A percentile compares a stretch with the other conserved stretches of the same genome.
Conservation (phyloP, 2,329 filamentous ascomycete genomes). For the Trichoderma endophyticum region DNA sequence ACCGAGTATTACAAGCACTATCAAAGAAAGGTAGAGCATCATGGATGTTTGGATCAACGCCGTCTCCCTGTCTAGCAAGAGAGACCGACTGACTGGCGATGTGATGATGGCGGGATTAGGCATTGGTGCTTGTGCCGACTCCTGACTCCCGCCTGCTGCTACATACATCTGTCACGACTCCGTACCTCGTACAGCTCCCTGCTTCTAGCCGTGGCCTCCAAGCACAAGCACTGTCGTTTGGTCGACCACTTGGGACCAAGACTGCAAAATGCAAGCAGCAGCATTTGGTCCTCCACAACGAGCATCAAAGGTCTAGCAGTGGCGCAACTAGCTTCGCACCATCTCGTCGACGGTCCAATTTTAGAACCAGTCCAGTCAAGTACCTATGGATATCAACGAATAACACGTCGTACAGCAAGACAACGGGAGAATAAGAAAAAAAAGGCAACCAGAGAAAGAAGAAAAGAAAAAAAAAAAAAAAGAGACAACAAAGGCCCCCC, state of each 20-base stretch:
- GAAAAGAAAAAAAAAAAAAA: background rate
- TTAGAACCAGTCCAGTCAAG: background rate
- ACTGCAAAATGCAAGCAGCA: background rate
- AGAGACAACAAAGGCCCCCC: background rate
- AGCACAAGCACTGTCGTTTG: background rate
- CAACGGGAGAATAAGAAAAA: background rate
- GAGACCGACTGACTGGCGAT: background rate
- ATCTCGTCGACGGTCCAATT: background rate
- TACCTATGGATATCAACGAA: background rate
- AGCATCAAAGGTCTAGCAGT: background rate
- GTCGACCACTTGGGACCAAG: background rate
- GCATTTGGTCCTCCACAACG: background rate
- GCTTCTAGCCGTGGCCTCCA: background rate
- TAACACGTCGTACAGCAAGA: background rate
- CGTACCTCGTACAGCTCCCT: conserved; percentile 1
- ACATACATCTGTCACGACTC: conserved; percentile 1
- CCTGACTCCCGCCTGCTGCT: background rate
- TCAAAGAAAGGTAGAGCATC: background rate
- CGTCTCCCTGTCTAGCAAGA: background rate
- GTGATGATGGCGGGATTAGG: background rate
- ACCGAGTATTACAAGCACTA: background rate
- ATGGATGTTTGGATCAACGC: background rate
- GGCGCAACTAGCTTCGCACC: background rate
- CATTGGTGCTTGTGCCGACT: background rate
- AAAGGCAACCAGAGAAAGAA: background rate